Base-by-base conservation (phyloP, 805 yeast genomes). In the Candida wancherniae region DNA sequence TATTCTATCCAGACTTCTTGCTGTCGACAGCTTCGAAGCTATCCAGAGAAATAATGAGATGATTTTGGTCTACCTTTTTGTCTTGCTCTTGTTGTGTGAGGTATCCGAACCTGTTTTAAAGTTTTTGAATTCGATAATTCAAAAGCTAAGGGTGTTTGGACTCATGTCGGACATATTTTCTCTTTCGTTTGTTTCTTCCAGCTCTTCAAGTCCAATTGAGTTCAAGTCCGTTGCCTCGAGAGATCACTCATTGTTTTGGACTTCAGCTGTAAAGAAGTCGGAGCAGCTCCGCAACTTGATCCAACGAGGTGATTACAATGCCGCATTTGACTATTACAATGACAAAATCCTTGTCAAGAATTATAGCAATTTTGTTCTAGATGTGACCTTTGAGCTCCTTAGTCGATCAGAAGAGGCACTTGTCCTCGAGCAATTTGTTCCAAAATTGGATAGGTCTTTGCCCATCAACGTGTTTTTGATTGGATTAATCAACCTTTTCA, bases 401-500 rank as follows among this genome's bases (percentile, higher is more conserved):
- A 42, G 42, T 22, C 21, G 46, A 24, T 25, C 29, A n/a, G 45
- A 44, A 18, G 36, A 31, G 11, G 26, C 22, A n/a, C 19, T 39
- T 3, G 29, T 42, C 6, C 10, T 39, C 9, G 27, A 32, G 8
- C 32, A 33, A 9, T 39, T 42, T 4, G 36, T 48, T 12, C 30
- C 44, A 1, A 38, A 31, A 13, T 43, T 45, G 22, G 47, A 55
- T 28, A 39, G 45, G 4, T 9, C 30, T 6, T 19, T 37, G 10
- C 43, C 47, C 5, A 34, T 55, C 23, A 57, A 55, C 30, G 36
- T 45, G 16, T 56, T 59, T 23, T 52, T 65, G 25, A 49, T 51
- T 17, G 71, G 69, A 3, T 39, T 65, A 19, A 50, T 61, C 1
- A 44, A 52, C 32, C 48, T 61, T 29, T 50, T 58, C 20, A 59